Conservation (phyloP, 2,329 filamentous ascomycete species). For the Beauveria asiatica region DNA sequence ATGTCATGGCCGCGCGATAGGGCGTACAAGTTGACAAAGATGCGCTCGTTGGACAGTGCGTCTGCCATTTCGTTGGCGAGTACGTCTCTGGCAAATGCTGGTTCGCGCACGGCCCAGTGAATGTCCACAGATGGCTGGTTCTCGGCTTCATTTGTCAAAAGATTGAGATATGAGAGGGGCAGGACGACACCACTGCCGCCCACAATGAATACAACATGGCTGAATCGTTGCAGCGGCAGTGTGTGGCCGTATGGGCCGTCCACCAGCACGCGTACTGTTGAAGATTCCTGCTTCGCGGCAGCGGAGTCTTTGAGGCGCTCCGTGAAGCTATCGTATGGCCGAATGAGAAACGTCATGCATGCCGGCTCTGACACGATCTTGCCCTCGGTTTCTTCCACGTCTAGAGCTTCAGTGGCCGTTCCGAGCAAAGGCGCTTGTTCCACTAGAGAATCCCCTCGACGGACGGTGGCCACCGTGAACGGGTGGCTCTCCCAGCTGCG, state of each 20-base stretch:
- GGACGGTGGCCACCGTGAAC: conserved; percentile 34
- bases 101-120: conserved; percentile 36
- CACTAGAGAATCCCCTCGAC: conserved; percentile 17
- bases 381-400: not conserved
- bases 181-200: conserved; percentile 38
- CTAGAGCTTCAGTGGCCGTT: not conserved
- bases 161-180: conserved; percentile 29
- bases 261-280: conserved; percentile 28
- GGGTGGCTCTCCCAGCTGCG: conserved; percentile 42
- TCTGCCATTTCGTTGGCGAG: conserved; percentile 25
- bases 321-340: conserved; percentile 38
- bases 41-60: conserved; percentile 19
- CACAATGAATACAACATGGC: conserved; percentile 33
- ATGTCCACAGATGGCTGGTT: conserved; percentile 18
- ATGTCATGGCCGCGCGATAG: conserved; percentile 17
- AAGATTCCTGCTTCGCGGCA: conserved; percentile 14
- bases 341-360: conserved; percentile 34
- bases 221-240: conserved; percentile 28
- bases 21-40: conserved; percentile 30
- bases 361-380: not conserved
- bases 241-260: conserved; percentile 38
- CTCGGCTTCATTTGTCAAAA: conserved; percentile 15
- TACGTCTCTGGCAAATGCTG: conserved; percentile 27
- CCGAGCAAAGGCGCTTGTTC: conserved; percentile 27
- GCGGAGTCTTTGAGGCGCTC: conserved; percentile 26